Percentiles rank a stretch among this genome's conserved stretches.
These are phyloP conservation scores for Cercospora zeae-maydis DNA, from an alignment of 2,329 filamentous ascomycete genomes.

Conservation along the genomic window DNA sequence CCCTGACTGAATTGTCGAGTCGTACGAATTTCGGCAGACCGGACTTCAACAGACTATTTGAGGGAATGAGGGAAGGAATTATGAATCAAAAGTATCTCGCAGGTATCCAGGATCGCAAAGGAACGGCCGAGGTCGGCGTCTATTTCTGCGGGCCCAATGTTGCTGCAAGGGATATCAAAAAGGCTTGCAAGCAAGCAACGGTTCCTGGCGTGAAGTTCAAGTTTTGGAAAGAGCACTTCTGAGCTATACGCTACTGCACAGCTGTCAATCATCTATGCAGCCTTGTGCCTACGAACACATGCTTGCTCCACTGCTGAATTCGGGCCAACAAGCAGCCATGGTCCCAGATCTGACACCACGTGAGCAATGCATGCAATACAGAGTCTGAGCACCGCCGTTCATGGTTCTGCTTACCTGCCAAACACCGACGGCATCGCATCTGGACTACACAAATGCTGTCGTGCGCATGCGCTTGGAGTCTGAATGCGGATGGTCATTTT, in stretches of 20 bases:
- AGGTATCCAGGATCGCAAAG: slow-evolving; percentile 55
- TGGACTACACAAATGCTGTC: not conserved
- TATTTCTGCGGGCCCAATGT: slow-evolving; percentile 94
- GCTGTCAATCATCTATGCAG: not conserved
- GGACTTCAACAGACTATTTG: slow-evolving; percentile 77
- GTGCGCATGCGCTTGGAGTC: not conserved
- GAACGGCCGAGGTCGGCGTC: slow-evolving; percentile 81
- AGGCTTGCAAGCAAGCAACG: slow-evolving; percentile 70
- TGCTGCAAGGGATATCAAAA: slow-evolving; percentile 76
- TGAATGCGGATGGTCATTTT: not conserved
- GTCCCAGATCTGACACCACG: not conserved
- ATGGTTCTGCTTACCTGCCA: not conserved
- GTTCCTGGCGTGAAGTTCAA: slow-evolving; percentile 82
- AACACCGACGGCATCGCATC: not conserved
- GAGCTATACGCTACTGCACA: not conserved
- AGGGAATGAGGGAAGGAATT: slow-evolving; percentile 83
- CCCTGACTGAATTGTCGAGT: slow-evolving; percentile 83
- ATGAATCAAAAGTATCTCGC: slow-evolving; percentile 78
- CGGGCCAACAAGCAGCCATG: not conserved
- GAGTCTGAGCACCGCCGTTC: not conserved
- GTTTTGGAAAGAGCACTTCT: slow-evolving; percentile 96
- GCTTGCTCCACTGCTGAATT: not conserved
- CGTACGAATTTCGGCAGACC: slow-evolving; percentile 94
- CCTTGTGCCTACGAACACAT: not conserved
- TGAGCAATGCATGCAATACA: not conserved